phyloP scores from a whole-genome alignment of 306 rosid species.

The Dalbergia cochinchinensis region DNA sequence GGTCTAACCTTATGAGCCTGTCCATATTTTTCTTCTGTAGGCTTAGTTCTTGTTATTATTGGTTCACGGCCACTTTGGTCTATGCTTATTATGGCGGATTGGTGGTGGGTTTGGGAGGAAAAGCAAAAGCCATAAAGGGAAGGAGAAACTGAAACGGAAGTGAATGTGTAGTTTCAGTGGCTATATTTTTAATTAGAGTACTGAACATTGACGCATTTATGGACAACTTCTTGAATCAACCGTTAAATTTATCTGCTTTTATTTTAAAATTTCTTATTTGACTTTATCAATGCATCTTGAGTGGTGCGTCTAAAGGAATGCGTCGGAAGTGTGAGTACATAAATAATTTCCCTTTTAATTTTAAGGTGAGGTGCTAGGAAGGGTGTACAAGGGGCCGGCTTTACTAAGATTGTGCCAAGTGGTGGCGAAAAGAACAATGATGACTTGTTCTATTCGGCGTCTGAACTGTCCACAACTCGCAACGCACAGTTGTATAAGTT shows the following conservation, averaged over 20 bases:
- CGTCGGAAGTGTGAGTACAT: too few relatives aligned
- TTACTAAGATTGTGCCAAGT: slow-evolving; percentile 60
- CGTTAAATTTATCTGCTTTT: too few relatives aligned
- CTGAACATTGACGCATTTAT: too few relatives aligned
- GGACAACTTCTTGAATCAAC: too few relatives aligned
- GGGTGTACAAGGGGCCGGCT: slow-evolving; percentile 60
- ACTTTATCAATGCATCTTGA: too few relatives aligned
- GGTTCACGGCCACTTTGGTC: not conserved
- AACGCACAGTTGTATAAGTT: slow-evolving; percentile 31
- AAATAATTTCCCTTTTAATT: too few relatives aligned
- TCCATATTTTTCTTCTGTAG: slow-evolving; percentile 59
- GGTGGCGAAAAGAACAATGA: slow-evolving; percentile 76
- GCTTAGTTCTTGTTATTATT: not conserved
- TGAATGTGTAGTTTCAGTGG: slow-evolving; percentile 40
- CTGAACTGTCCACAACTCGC: not conserved
- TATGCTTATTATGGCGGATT: not conserved
- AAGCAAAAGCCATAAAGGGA: slow-evolving; percentile 28
- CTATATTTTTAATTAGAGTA: too few relatives aligned
- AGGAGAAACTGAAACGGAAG: slow-evolving; percentile 25
- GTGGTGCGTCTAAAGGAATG: too few relatives aligned
- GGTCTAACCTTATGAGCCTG: slow-evolving; percentile 82
- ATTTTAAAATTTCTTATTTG: too few relatives aligned
- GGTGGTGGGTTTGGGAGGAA: slow-evolving; percentile 17
- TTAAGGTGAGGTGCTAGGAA: slow-evolving; percentile 2
- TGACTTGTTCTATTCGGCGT: slow-evolving; percentile 79